Evolutionary conservation across 2,329 filamentous ascomycete genomes (phyloP).

Genomic region (Botrytis paeoniae): DNA sequence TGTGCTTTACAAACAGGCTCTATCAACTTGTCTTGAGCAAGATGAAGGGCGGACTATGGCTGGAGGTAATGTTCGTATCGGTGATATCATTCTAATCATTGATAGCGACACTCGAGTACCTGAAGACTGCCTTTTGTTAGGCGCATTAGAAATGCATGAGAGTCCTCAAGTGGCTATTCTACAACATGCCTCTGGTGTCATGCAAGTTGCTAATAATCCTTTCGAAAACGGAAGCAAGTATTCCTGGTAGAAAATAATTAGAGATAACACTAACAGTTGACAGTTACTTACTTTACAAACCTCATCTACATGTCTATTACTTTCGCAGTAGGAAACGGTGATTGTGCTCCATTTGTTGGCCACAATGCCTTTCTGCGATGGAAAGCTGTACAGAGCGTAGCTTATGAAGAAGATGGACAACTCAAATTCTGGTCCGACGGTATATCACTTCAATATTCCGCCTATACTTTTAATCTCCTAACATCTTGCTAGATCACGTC

Average conservation of each 20-base stretch:
- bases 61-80: constrained; percentile 58
- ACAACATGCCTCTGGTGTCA: constrained; percentile 71
- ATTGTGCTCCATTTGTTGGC: constrained; percentile 64
- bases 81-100: constrained; percentile 64
- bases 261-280: background rate
- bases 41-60: constrained; percentile 53
- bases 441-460: background rate
- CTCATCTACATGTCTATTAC: constrained; percentile 72
- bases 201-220: constrained; percentile 69
- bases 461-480: background rate
- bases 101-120: constrained; percentile 63
- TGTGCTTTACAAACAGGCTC: constrained; percentile 46
- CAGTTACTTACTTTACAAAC: constrained; percentile 74
- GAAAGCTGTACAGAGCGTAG: constrained; percentile 59
- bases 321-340: constrained; percentile 67
- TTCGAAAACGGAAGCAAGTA: constrained; percentile 62
- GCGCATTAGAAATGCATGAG: constrained; percentile 67
- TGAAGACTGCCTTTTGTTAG: constrained; percentile 27
- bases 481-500: constrained; percentile 43
- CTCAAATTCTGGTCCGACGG: constrained; percentile 40
- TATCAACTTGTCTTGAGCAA: constrained; percentile 50
- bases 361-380: constrained; percentile 75
- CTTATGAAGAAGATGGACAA: constrained; percentile 52
- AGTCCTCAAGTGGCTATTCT: constrained; percentile 69
- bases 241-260: background rate